Conservation (phyloP, 208 protist genomes). For the Trypanosoma mega region DNA sequence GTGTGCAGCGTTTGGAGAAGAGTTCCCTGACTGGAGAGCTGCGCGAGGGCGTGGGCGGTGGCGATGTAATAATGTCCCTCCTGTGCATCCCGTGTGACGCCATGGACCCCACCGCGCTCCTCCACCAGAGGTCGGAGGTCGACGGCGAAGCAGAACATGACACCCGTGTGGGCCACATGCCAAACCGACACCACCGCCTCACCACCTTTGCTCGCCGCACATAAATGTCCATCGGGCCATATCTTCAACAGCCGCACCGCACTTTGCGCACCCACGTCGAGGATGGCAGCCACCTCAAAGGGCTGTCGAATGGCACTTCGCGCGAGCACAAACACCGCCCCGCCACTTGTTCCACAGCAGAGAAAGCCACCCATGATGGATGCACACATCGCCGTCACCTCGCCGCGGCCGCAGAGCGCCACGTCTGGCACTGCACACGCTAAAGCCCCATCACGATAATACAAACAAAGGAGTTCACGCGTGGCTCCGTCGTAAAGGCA, state of each 20-base stretch:
- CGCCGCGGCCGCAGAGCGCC: conserved; percentile 38
- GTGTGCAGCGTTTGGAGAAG: conserved; percentile 33
- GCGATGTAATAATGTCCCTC: conserved; percentile 36
- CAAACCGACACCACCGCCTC: conserved; percentile 36
- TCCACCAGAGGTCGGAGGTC: conserved; percentile 1
- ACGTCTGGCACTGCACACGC: conserved; percentile 36
- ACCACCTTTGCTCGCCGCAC: conserved; percentile 32
- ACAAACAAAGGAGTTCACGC: conserved; percentile 33
- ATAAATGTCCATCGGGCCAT: conserved; percentile 41
- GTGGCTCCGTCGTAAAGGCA: conserved; percentile 31
- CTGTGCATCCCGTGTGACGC: conserved; percentile 32
- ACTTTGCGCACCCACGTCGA: conserved; percentile 27
- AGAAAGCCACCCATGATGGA: conserved; percentile 51
- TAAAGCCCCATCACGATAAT: conserved; percentile 19
- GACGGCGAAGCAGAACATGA: conserved; percentile 41
- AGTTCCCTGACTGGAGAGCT: conserved; percentile 38
- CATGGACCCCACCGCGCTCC: conserved; percentile 33
- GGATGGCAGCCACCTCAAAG: conserved; percentile 36
- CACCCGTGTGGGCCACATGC: conserved; percentile 39
- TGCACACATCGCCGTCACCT: conserved; percentile 39
- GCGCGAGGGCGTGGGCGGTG: conserved; percentile 32
- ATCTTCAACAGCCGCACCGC: conserved; percentile 32
- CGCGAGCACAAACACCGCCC: conserved; percentile 51
- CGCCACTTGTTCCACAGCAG: conserved; percentile 43
- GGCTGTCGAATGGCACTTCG: conserved; percentile 23